Evolutionary conservation across 2,329 filamentous ascomycete species (phyloP).

Genomic region (Eutypella sp.): DNA sequence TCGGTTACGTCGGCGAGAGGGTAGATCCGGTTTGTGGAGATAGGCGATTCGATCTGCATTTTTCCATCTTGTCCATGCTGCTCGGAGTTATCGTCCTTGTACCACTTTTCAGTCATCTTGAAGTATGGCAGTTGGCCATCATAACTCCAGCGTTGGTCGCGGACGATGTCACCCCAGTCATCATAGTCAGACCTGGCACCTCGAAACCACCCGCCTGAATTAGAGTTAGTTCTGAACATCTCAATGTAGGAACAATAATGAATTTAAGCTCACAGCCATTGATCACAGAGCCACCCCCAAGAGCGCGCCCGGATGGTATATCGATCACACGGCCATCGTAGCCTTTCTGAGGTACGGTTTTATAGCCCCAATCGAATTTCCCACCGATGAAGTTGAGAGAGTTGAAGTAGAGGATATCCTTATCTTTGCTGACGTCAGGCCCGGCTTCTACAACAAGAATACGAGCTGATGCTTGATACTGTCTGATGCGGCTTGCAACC

Average conservation of each 20-base stretch:
- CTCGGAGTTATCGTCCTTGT: slow-evolving; percentile 20
- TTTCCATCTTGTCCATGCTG: slow-evolving; percentile 34
- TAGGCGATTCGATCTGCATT: slow-evolving; percentile 24
- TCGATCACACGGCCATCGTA: slow-evolving; percentile 11
- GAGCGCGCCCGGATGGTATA: slow-evolving; percentile 11
- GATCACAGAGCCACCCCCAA: slow-evolving; percentile 17
- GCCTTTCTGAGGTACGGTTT: slow-evolving; percentile 12
- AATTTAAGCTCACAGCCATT: slow-evolving; percentile 15
- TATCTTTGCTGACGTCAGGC: slow-evolving; percentile 9
- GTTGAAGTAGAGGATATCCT: slow-evolving; percentile 14
- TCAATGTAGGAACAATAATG: not conserved
- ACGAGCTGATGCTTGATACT: slow-evolving; percentile 8
- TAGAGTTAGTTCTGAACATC: not conserved
- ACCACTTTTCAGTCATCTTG: slow-evolving; percentile 29
- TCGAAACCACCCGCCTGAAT: slow-evolving; percentile 30
- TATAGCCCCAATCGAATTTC: slow-evolving; percentile 18
- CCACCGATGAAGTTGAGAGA: slow-evolving; percentile 17
- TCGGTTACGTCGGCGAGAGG: slow-evolving; percentile 29
- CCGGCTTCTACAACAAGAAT: slow-evolving; percentile 18
- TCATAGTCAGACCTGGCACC: slow-evolving; percentile 38
- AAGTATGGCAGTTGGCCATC: slow-evolving; percentile 39
- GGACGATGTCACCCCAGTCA: slow-evolving; percentile 30
- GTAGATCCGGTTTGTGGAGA: slow-evolving; percentile 28
- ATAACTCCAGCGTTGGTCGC: slow-evolving; percentile 38
- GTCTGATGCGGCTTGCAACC: slow-evolving; percentile 11